phyloP scores from a whole-genome alignment of 176 grass and related monocot genomes.

The Oryza nivara region DNA sequence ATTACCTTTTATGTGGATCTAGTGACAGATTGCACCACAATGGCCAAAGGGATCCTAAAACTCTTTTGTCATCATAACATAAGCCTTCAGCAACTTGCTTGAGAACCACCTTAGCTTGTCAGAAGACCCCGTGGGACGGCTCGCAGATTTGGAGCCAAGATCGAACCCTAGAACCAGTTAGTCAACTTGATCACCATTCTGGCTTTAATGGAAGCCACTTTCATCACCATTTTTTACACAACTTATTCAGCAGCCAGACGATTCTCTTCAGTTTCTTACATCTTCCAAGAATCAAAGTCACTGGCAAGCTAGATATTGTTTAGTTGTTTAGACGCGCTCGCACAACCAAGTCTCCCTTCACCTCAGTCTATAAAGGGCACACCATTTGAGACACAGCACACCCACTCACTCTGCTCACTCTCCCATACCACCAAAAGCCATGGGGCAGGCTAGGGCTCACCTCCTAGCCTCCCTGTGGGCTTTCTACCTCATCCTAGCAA shows the following conservation, averaged over 20 bases:
- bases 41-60: neutral
- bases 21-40: neutral
- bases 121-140: constrained; percentile 27
- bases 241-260: constrained; percentile 5
- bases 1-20: constrained; percentile 1
- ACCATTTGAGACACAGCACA: neutral
- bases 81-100: constrained; percentile 8
- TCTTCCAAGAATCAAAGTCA: constrained; percentile 37
- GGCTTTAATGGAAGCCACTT: constrained; percentile 46
- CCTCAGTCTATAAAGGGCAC: constrained; percentile 31
- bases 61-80: neutral
- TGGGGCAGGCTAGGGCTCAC: constrained; percentile 54
- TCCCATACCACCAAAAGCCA: constrained; percentile 39
- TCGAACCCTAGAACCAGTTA: constrained; percentile 23
- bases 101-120: constrained; percentile 24
- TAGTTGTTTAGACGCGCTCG: neutral
- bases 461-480: constrained; percentile 53
- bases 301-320: constrained; percentile 2
- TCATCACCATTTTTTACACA: constrained; percentile 6
- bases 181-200: constrained; percentile 31
- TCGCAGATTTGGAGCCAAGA: constrained; percentile 32
- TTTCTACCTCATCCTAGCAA: constrained; percentile 15
- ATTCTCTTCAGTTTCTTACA: constrained; percentile 34
- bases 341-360: constrained; percentile 12
- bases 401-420: neutral